Evolutionary conservation across 257 asterid species (phyloP).

Genomic region (Fraxinus cuspidata): DNA sequence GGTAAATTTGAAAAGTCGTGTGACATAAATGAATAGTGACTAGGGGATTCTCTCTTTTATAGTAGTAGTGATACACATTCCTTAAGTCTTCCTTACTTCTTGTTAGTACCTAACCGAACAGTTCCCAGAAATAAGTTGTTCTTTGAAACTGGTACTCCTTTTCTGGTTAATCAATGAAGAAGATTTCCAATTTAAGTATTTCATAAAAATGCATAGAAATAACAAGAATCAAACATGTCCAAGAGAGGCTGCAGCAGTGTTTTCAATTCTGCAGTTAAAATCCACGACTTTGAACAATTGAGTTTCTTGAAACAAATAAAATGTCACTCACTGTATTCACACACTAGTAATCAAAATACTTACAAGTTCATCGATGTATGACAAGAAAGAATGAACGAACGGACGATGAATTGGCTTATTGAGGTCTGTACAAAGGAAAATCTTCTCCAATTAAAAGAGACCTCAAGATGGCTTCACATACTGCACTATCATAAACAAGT

Average conservation of each 20-base stretch:
- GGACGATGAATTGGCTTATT: conserved; percentile 20
- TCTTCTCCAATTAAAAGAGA: conserved; percentile 87
- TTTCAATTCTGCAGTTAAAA: neutral
- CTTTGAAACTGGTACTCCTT: neutral
- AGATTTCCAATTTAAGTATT: neutral
- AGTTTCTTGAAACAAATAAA: conserved; percentile 26
- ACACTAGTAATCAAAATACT: conserved; percentile 34
- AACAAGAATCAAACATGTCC: neutral
- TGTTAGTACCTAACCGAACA: too few relatives aligned
- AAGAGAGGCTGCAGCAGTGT: neutral
- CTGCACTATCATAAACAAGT: conserved; percentile 74
- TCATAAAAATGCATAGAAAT: neutral
- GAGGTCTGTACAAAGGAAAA: conserved; percentile 59
- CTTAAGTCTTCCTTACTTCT: too few relatives aligned
- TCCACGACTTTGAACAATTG: neutral
- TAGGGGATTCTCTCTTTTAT: too few relatives aligned
- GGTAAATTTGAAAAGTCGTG: too few relatives aligned
- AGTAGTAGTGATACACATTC: too few relatives aligned
- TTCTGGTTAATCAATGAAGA: neutral
- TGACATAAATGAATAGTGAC: too few relatives aligned
- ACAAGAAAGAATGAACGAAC: conserved; percentile 37
- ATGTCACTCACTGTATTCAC: conserved; percentile 27
- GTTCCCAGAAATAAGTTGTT: neutral
- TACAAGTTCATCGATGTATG: conserved; percentile 40
- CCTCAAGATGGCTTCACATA: conserved; percentile 86